These are phyloP conservation scores for Musa schizocarpa DNA, from an alignment of 176 grass and related monocot genomes.

Conservation along the genomic window DNA sequence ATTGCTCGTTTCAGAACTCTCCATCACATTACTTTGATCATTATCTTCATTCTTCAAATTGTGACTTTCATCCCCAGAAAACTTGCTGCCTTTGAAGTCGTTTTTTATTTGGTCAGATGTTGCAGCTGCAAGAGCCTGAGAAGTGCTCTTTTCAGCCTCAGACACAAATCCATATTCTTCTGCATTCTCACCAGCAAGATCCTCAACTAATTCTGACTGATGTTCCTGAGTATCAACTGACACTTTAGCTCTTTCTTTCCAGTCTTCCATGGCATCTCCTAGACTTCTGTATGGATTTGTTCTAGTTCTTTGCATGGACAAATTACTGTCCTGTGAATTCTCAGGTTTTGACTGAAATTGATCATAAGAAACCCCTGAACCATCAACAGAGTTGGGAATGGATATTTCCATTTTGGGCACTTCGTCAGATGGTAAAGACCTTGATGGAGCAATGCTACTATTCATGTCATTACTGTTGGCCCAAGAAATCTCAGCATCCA, in stretches of 20 bases:
- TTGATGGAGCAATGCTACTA: constrained; percentile 46
- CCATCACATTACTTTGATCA: constrained; percentile 24
- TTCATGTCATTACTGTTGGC: constrained; percentile 62
- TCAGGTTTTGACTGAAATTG: constrained; percentile 32
- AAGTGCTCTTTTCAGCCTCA: constrained; percentile 73
- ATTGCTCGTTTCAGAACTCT: constrained; percentile 42
- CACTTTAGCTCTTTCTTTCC: constrained; percentile 86
- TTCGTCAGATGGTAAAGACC: constrained; percentile 56
- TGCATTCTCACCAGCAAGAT: constrained; percentile 55
- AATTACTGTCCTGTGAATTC: constrained; percentile 40
- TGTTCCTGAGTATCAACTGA: constrained; percentile 66
- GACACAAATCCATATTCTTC: constrained; percentile 68
- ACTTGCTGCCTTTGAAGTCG: constrained; percentile 35
- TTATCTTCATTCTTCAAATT: constrained; percentile 33
- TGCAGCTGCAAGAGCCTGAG: constrained; percentile 77
- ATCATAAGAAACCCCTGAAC: constrained; percentile 55
- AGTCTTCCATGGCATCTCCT: constrained; percentile 79
- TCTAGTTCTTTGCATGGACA: constrained; percentile 40
- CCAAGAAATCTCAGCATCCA: constrained; percentile 48
- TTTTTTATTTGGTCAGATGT: constrained; percentile 66
- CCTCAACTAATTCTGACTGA: constrained; percentile 35
- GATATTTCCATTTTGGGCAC: constrained; percentile 52
- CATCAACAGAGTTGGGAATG: constrained; percentile 47
- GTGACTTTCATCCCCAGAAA: constrained; percentile 41
- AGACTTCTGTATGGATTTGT: constrained; percentile 88